phyloP scores from a whole-genome alignment of 495 filamentous ascomycete genomes.

The Talaromyces stipitatus region DNA sequence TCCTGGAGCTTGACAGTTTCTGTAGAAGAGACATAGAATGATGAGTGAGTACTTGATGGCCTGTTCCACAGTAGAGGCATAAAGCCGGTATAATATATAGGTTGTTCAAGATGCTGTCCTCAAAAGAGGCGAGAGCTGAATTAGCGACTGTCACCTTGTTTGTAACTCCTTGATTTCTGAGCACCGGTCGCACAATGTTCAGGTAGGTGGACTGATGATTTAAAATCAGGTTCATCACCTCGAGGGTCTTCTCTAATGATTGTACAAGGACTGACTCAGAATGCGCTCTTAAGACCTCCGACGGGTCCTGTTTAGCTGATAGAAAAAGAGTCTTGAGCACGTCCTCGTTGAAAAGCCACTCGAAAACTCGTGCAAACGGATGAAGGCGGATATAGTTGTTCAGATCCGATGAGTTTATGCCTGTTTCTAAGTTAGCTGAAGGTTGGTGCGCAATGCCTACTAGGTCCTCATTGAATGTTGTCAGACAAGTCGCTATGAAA shows the following conservation, averaged over 20 bases:
- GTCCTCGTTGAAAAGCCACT: slow-evolving; percentile 94
- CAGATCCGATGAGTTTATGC: slow-evolving; percentile 62
- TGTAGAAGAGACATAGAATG: slow-evolving; percentile 72
- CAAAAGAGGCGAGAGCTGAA: slow-evolving; percentile 70
- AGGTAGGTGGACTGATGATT: slow-evolving; percentile 87
- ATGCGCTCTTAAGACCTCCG: slow-evolving; percentile 55
- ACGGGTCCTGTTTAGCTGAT: slow-evolving; percentile 62
- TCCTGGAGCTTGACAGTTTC: slow-evolving; percentile 74
- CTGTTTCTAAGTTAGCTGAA: slow-evolving; percentile 60
- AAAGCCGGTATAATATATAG: slow-evolving; percentile 67
- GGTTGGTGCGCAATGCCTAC: slow-evolving; percentile 73
- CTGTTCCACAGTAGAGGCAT: slow-evolving; percentile 74
- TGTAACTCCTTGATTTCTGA: slow-evolving; percentile 48
- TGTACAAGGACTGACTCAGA: slow-evolving; percentile 68
- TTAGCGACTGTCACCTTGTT: slow-evolving; percentile 52
- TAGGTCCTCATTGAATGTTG: slow-evolving; percentile 86
- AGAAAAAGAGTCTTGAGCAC: slow-evolving; percentile 72
- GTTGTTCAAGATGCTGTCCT: slow-evolving; percentile 82
- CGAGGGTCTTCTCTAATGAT: slow-evolving; percentile 63
- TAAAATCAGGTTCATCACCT: slow-evolving; percentile 72
- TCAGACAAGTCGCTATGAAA: slow-evolving; percentile 66
- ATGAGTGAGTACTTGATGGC: slow-evolving; percentile 66
- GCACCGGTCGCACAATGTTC: slow-evolving; percentile 70
- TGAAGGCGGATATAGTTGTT: slow-evolving; percentile 75
- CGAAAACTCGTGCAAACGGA: slow-evolving; percentile 87